phyloP scores from a whole-genome alignment of 768 basidiomycete species.

The Suillus occidentalis region DNA sequence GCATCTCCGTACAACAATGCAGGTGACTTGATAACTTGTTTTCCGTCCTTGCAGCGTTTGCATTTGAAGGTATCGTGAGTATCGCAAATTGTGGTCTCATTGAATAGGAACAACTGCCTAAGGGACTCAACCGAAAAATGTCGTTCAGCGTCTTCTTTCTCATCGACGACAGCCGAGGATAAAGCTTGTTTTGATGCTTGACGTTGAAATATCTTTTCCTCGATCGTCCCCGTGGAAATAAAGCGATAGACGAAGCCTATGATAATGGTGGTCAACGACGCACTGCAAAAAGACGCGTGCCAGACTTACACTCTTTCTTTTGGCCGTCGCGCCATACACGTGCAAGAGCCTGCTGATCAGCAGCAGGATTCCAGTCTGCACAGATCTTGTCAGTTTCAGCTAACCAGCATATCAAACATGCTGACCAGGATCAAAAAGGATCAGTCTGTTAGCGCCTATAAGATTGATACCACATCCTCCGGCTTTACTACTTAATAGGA shows the following conservation, averaged over 20 bases:
- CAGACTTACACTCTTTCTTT: conserved; percentile 91
- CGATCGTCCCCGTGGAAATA: conserved; percentile 94
- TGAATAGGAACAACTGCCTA: conserved; percentile 89
- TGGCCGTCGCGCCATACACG: conserved; percentile 99
- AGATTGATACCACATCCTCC: conserved; percentile 97
- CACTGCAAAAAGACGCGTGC: background rate
- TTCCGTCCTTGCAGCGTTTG: conserved; percentile 85
- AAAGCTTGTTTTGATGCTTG: conserved; percentile 96
- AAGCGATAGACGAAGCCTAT: conserved; percentile 97
- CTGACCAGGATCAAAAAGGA: conserved; percentile 90
- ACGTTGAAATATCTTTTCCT: conserved; percentile 98
- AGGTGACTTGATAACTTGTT: conserved; percentile 77
- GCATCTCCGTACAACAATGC: conserved; percentile 95
- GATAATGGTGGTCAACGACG: background rate
- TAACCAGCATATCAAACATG: background rate
- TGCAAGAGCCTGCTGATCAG: conserved; percentile 96
- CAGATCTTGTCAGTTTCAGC: background rate
- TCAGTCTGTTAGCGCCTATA: conserved; percentile 94
- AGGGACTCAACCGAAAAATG: conserved; percentile 92
- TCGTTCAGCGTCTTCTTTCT: conserved; percentile 92
- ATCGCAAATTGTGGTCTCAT: conserved; percentile 82
- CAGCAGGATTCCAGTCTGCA: conserved; percentile 97
- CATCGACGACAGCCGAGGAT: conserved; percentile 97
- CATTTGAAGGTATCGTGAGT: conserved; percentile 99
- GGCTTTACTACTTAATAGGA: conserved; percentile 92